phyloP scores from a whole-genome alignment of 2,329 filamentous ascomycete species.

The Ophiostoma fasciatum region DNA sequence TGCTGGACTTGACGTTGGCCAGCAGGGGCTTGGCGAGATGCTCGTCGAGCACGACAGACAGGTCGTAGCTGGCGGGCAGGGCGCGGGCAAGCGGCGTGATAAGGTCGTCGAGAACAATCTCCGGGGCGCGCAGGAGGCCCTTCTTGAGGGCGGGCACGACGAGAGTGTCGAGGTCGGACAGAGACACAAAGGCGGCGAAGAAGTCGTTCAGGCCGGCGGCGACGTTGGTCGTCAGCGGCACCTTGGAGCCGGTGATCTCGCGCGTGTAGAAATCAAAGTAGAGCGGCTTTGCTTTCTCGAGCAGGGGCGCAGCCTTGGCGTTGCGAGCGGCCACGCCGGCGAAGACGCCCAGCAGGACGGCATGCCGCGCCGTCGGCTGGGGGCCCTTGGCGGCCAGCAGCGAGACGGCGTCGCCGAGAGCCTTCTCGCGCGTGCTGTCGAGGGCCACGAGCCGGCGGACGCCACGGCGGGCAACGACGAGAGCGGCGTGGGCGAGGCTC shows the following conservation, averaged over 20 bases:
- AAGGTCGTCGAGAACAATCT: slow-evolving; percentile 71
- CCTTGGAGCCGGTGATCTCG: slow-evolving; percentile 70
- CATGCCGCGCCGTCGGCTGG: slow-evolving; percentile 52
- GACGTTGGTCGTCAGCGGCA: slow-evolving; percentile 54
- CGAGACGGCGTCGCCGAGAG: slow-evolving; percentile 47
- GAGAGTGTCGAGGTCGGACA: slow-evolving; percentile 61
- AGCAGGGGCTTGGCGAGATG: slow-evolving; percentile 75
- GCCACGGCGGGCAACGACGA: slow-evolving; percentile 65
- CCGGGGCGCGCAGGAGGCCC: slow-evolving; percentile 72
- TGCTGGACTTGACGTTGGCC: slow-evolving; percentile 86
- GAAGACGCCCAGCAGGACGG: slow-evolving; percentile 68
- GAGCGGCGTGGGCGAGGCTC: slow-evolving; percentile 55
- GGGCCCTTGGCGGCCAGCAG: slow-evolving; percentile 54
- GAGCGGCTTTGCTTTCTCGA: slow-evolving; percentile 52
- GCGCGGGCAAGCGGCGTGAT: slow-evolving; percentile 58
- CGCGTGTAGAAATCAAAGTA: slow-evolving; percentile 74
- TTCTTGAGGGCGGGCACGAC: slow-evolving; percentile 77
- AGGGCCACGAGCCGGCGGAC: slow-evolving; percentile 58
- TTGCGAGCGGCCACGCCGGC: slow-evolving; percentile 74
- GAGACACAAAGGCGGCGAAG: slow-evolving; percentile 57
- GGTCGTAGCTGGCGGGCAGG: slow-evolving; percentile 55
- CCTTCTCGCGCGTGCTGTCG: slow-evolving; percentile 41
- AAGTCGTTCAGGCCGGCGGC: slow-evolving; percentile 66
- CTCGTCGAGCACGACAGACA: slow-evolving; percentile 56
- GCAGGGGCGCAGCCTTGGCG: slow-evolving; percentile 40